These are phyloP conservation scores for Prunus fruticosa DNA, from an alignment of 306 rosid genomes.

Conservation along the genomic window DNA sequence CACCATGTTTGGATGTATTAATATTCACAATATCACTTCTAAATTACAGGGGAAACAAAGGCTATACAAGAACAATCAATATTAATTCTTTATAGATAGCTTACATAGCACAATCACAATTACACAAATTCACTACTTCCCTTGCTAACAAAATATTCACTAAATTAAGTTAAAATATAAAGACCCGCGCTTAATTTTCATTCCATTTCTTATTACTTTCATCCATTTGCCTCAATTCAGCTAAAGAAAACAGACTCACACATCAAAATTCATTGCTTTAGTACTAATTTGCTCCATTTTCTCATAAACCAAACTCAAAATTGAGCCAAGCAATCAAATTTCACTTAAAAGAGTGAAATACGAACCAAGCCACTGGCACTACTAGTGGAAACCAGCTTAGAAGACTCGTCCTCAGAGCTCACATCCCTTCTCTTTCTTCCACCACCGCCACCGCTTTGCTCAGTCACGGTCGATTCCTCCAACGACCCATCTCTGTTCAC, in stretches of 20 bases:
- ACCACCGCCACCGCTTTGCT: conserved; percentile 35
- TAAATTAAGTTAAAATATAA: neutral
- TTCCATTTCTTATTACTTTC: neutral
- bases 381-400: conserved; percentile 58
- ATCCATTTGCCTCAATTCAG: neutral
- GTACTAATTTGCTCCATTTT: neutral
- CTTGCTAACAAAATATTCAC: neutral
- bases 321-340: conserved; percentile 14
- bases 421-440: conserved; percentile 59
- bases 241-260: neutral
- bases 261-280: neutral
- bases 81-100: neutral
- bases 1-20: neutral
- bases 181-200: neutral
- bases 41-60: neutral
- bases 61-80: neutral
- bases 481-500: conserved; percentile 48
- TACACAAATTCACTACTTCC: neutral
- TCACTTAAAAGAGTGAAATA: neutral
- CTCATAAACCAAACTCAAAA: conserved; percentile 3
- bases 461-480: conserved; percentile 73
- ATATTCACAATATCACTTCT: neutral
- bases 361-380: conserved; percentile 60
- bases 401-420: conserved; percentile 66
- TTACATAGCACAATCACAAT: neutral